Evolutionary conservation across 2,329 filamentous ascomycete genomes (phyloP).

Genomic region (Colletotrichum karsti): DNA sequence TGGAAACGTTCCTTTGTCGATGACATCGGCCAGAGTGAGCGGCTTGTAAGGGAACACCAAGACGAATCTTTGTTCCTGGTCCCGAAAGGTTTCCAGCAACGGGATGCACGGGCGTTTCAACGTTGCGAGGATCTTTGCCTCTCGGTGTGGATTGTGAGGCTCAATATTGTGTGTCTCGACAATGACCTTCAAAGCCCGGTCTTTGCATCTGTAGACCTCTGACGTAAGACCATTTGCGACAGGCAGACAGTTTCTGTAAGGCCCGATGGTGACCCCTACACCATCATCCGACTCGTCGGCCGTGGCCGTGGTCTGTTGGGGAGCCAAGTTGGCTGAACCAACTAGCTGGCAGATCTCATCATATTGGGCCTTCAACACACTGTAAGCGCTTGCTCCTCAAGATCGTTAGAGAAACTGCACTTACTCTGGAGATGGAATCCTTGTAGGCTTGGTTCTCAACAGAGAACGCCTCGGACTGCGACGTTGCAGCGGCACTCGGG

Average conservation of each 20-base stretch:
- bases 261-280: slow-evolving; percentile 58
- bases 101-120: slow-evolving; percentile 68
- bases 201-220: slow-evolving; percentile 76
- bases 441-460: slow-evolving; percentile 30
- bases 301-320: neutral
- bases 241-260: slow-evolving; percentile 61
- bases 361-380: slow-evolving; percentile 40
- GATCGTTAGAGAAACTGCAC: neutral
- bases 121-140: slow-evolving; percentile 76
- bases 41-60: slow-evolving; percentile 88
- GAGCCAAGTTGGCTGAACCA: slow-evolving; percentile 24
- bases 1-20: slow-evolving; percentile 56
- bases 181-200: slow-evolving; percentile 84
- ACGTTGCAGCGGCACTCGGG: slow-evolving; percentile 8
- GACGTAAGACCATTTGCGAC: slow-evolving; percentile 80
- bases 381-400: neutral
- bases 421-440: slow-evolving; percentile 25
- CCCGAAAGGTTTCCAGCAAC: slow-evolving; percentile 77
- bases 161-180: slow-evolving; percentile 75
- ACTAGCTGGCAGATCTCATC: slow-evolving; percentile 47
- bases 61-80: slow-evolving; percentile 76
- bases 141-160: slow-evolving; percentile 84
- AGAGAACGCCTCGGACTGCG: slow-evolving; percentile 30
- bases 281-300: slow-evolving; percentile 27
- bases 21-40: slow-evolving; percentile 74